Base-by-base conservation (phyloP, 2,329 filamentous ascomycete species). In the Stachybotrys chartarum region DNA sequence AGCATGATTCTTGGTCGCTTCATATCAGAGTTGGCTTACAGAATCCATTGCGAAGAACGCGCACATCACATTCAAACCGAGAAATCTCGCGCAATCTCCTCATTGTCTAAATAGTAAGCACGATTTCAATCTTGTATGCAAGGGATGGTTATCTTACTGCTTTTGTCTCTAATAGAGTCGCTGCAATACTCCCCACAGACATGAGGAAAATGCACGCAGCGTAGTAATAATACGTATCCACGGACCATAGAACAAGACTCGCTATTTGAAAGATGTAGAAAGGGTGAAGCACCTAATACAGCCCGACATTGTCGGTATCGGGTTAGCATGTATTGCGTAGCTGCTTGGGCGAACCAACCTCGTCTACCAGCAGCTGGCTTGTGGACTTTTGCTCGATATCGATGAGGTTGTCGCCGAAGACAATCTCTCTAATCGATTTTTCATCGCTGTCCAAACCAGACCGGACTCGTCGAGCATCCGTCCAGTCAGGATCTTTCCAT, bases 191-290 rank as follows among this genome's bases (percentile, higher is more conserved):
- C 63, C 91, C 88, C 49, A 94, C 81, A 0, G 95, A 99, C 71
- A 99, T 97, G 58, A 93, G 68, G 64, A 99, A 96, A 63, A 99
- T 99, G 68, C 92, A 96, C 16, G 86, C 81, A 5, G 94, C 94
- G 71, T 99, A 99, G 74, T 97, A 99, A 69, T 97, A 99, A 70
- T 99, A 99, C 64, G 95, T 81, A 67, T 99, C 94, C 62, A 97
- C 68, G 10, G 93, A 97, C 94, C 94, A 99, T 4, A 99, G 82
- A 46, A 96, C 73, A 61, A 99, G 77, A 76, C 94, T 97, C 51
- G 92, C 93, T 64, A 97, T 87, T 72, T 99, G 94, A 68, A 99
- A 99, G 55, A 99, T 88, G 69, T 99, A 99, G 70, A 99, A 99
- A 0, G 94, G 95, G 68, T 99, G 94, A 65, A 99, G 91, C 18